These are phyloP conservation scores for Cladosporium cucumerinum DNA, from an alignment of 2,329 filamentous ascomycete species.

Conservation along the genomic window DNA sequence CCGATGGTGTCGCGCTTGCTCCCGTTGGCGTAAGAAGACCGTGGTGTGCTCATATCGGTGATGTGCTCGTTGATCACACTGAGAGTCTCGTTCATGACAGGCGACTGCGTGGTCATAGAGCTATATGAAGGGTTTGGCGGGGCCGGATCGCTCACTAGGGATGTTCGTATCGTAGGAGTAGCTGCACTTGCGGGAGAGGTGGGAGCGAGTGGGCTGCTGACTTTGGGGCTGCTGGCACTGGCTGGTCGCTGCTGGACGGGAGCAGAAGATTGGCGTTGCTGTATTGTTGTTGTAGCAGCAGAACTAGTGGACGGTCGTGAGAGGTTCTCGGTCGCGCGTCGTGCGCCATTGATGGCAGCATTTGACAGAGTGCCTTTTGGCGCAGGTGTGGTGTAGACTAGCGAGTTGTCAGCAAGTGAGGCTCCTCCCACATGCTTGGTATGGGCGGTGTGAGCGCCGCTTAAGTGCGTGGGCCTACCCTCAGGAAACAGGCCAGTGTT, in stretches of 20 bases:
- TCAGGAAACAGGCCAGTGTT: conserved; percentile 79
- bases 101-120: conserved; percentile 35
- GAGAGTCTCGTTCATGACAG: conserved; percentile 88
- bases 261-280: conserved; percentile 14
- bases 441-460: not conserved
- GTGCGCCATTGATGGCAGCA: conserved; percentile 26
- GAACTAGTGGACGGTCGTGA: conserved; percentile 13
- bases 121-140: conserved; percentile 12
- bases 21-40: conserved; percentile 46
- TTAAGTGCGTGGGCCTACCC: conserved; percentile 51
- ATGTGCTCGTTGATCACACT: conserved; percentile 98
- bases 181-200: not conserved
- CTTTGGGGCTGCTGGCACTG: conserved; percentile 17
- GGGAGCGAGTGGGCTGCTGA: conserved; percentile 10
- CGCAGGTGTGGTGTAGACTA: conserved; percentile 40
- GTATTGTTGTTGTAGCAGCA: conserved; percentile 17
- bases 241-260: conserved; percentile 16
- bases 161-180: conserved; percentile 12
- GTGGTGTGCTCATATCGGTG: conserved; percentile 70
- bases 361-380: conserved; percentile 34
- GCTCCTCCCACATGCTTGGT: conserved; percentile 20
- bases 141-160: conserved; percentile 8
- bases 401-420: conserved; percentile 17
- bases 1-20: conserved; percentile 37
- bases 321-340: conserved; percentile 31